Evolutionary conservation across 139 green algal genomes (phyloP).

Genomic region (Diplosphaera chodatii): DNA sequence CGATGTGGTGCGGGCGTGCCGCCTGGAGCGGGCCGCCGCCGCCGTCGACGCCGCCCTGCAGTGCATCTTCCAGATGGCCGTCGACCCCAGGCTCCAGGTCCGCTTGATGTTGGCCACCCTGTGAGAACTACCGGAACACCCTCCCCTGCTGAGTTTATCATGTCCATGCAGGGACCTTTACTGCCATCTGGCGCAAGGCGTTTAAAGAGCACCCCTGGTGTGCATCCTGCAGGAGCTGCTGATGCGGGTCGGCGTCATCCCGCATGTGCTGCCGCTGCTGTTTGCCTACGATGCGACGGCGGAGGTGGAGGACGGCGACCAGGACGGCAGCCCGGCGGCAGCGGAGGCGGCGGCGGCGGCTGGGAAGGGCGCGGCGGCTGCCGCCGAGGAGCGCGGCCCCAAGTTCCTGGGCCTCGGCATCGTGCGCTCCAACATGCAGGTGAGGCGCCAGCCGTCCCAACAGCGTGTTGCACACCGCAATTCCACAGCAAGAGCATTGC

Average conservation of each 20-base stretch:
- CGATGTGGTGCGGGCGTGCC: conserved; percentile 42
- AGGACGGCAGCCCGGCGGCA: not conserved
- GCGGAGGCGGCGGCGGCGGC: conserved; percentile 2
- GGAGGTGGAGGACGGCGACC: conserved; percentile 10
- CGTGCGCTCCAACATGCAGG: conserved; percentile 47
- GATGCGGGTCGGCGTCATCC: conserved; percentile 50
- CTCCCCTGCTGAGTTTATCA: too few relatives aligned
- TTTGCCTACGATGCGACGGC: conserved; percentile 74
- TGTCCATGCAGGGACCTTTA: too few relatives aligned
- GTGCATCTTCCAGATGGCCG: conserved; percentile 45
- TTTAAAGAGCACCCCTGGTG: too few relatives aligned
- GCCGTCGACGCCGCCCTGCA: conserved; percentile 75
- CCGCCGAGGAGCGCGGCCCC: not conserved
- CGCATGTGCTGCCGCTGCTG: conserved; percentile 67
- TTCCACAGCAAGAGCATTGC: too few relatives aligned
- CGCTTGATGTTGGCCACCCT: too few relatives aligned
- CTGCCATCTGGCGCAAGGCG: too few relatives aligned
- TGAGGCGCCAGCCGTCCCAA: too few relatives aligned
- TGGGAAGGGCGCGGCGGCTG: not conserved
- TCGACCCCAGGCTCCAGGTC: conserved; percentile 39
- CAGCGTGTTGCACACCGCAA: too few relatives aligned
- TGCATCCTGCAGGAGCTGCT: conserved; percentile 46
- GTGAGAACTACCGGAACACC: too few relatives aligned
- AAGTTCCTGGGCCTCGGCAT: conserved; percentile 26
- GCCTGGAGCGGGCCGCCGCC: conserved; percentile 42